Evolutionary conservation across 1,284 basidiomycete genomes (phyloP), one percentile per base, ranked within the genome.

Genomic region (Mycosarcoma maydis): DNA sequence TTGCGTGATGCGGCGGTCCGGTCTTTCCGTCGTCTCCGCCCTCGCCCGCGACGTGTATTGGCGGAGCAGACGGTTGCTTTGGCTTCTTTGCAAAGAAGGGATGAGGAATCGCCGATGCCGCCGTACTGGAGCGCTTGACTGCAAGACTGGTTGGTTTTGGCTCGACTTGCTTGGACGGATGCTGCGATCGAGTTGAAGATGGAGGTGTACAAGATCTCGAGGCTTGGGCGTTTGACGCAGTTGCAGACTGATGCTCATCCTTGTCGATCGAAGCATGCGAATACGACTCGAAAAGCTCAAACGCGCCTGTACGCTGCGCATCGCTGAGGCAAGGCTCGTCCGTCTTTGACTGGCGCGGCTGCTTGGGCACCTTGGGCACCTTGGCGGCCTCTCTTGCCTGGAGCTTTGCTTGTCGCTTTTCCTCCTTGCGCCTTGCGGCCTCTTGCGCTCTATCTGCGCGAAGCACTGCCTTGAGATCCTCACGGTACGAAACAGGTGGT

Each of bases 401-500:
- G 4, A 40, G 17, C 24, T 40, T n/a, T 9, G 41, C 40, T 20
- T 38, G 56, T 14, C 53, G 49, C 48, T 54, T 54, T 19, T 51
- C 57, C 9, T 48, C 29, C 9, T 55, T 64, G 19, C 42, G 17
- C 6, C 53, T 43, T 9, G 58, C 53, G 6, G 58, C 34, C 33
- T 71, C 68, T 27, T 58, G 38, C 5, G 49, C 54, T 2, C 45
- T 43, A 24, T 71, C 68, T 26, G 62, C 62, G 20, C 58, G 62
- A 2, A 71, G 55, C 3, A 71, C 68, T 4, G 61, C 68, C n/a
- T 71, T 71, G 27, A 71, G 62, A 37, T 71, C 68, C 24, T 71
- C 62, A 19, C 50, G 45, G 42, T 71, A 71, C 8, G 62, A 66
- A 2, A 49, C 45, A n/a, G 54, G 62, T 0, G 56, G 54, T 42